These are phyloP conservation scores for Ceratobasidium sp. DNA, from an alignment of 1,284 basidiomycete genomes.

Conservation along the genomic window DNA sequence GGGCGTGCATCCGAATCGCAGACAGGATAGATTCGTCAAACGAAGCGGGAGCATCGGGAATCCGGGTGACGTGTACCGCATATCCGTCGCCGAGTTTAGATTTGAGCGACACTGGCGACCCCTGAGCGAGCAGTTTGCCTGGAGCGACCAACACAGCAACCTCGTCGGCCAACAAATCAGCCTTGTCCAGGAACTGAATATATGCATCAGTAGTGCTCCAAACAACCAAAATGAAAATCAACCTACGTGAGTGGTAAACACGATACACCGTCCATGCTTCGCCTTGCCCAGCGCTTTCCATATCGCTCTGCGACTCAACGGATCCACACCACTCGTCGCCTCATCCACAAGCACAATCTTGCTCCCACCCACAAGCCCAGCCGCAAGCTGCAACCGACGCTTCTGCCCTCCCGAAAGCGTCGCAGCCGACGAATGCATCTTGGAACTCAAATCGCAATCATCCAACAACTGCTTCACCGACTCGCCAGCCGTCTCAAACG, in stretches of 20 bases:
- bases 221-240: slow-evolving; percentile 47
- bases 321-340: slow-evolving; percentile 82
- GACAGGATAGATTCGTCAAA: slow-evolving; percentile 50
- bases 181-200: slow-evolving; percentile 75
- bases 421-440: slow-evolving; percentile 68
- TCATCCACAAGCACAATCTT: slow-evolving; percentile 69
- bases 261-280: slow-evolving; percentile 66
- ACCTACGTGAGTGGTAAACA: slow-evolving; percentile 73
- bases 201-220: slow-evolving; percentile 6
- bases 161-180: slow-evolving; percentile 76
- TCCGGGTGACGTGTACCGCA: slow-evolving; percentile 62
- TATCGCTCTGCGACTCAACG: slow-evolving; percentile 74
- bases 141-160: slow-evolving; percentile 79
- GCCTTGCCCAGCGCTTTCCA: slow-evolving; percentile 76
- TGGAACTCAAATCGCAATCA: slow-evolving; percentile 74
- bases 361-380: slow-evolving; percentile 75
- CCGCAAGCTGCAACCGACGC: slow-evolving; percentile 78
- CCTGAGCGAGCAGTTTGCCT: slow-evolving; percentile 74
- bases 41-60: slow-evolving; percentile 31
- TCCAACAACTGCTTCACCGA: slow-evolving; percentile 62
- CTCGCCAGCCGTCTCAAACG: slow-evolving; percentile 39
- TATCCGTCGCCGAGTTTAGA: slow-evolving; percentile 76
- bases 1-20: slow-evolving; percentile 57
- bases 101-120: slow-evolving; percentile 76
- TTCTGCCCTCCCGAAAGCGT: slow-evolving; percentile 82